Conservation (phyloP, 345 rosid species). For the Rhodomyrtus tomentosa region DNA sequence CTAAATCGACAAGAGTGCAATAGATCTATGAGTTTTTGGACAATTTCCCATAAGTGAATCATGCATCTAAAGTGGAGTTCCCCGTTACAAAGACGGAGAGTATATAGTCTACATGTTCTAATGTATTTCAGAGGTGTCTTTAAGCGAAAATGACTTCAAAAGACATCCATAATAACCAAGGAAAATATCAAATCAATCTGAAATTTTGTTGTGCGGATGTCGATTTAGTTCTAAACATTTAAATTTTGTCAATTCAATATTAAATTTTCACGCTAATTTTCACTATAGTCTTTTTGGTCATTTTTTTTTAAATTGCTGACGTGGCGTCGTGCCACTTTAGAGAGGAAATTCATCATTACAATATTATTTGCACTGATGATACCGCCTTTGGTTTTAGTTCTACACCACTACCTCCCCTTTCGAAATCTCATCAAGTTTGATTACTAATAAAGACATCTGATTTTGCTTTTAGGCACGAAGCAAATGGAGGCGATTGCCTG, state of each 20-base stretch:
- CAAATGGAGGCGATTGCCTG: too few species aligned
- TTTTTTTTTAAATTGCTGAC: too few species aligned
- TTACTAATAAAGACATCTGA: too few species aligned
- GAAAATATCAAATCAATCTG: not conserved
- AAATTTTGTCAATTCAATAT: too few species aligned
- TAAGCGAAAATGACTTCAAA: not conserved
- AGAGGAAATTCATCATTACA: not conserved
- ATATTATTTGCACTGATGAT: not conserved
- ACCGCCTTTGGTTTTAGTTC: not conserved
- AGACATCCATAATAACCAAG: not conserved
- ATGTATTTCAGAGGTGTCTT: not conserved
- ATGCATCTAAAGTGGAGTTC: not conserved
- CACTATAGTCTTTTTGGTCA: too few species aligned
- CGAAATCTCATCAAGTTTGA: not conserved
- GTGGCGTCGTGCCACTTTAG: fast-evolving
- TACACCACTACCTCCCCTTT: not conserved
- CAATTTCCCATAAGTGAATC: not conserved
- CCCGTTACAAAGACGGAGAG: not conserved
- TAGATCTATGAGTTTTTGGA: too few species aligned
- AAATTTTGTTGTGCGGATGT: not conserved
- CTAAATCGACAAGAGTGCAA: too few species aligned
- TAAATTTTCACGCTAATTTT: too few species aligned
- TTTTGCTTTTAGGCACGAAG: not conserved
- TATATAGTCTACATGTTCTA: not conserved
- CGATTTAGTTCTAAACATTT: not conserved